Conservation (phyloP, 176 grass and related monocot genomes). For the Thinopyrum elongatum region DNA sequence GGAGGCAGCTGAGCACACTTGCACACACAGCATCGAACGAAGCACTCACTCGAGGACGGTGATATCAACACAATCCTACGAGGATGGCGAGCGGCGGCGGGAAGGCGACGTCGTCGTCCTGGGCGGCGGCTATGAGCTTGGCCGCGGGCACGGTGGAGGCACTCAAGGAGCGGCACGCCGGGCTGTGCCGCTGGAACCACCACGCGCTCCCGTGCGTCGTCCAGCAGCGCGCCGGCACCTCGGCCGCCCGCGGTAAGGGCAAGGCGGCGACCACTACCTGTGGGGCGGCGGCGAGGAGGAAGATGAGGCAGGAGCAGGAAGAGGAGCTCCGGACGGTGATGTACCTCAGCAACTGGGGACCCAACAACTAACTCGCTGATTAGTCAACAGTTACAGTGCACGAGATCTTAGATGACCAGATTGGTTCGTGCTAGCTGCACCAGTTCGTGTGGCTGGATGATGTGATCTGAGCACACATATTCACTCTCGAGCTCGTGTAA, state of each 20-base stretch:
- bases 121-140: constrained; percentile 45
- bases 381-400: background rate
- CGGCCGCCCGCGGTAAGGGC: background rate
- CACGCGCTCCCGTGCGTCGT: too few relatives aligned
- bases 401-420: too few relatives aligned
- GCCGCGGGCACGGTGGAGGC: constrained; percentile 37
- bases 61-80: too few relatives aligned
- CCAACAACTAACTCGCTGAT: constrained; percentile 34
- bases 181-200: constrained; percentile 50
- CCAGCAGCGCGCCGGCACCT: constrained; percentile 21
- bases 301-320: constrained; percentile 33
- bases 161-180: constrained; percentile 50
- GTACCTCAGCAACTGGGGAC: constrained; percentile 67
- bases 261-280: background rate
- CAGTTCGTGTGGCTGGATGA: background rate
- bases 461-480: background rate
- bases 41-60: background rate
- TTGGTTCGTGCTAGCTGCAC: background rate
- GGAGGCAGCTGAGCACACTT: too few relatives aligned
- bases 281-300: constrained; percentile 7
- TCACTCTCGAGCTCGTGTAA: background rate
- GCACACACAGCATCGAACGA: background rate
- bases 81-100: constrained; percentile 29
- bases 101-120: constrained; percentile 29
- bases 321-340: constrained; percentile 56